Evolutionary conservation across 345 rosid species (phyloP).

Genomic region (Barbarea vulgaris): DNA sequence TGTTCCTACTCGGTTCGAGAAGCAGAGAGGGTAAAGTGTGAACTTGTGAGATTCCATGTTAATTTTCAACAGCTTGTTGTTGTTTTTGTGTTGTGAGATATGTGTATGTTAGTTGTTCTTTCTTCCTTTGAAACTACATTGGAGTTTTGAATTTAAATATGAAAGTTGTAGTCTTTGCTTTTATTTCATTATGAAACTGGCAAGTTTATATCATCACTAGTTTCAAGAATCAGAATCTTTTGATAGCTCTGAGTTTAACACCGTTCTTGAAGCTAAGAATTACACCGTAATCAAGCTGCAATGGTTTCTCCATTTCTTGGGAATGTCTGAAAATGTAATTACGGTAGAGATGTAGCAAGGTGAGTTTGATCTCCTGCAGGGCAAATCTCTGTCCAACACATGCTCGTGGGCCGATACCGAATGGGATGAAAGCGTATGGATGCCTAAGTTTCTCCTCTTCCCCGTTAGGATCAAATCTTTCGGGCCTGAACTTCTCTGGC

Average conservation of each 20-base stretch:
- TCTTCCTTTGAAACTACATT: constrained; percentile 22
- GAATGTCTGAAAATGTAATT: constrained; percentile 70
- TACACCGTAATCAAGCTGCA: constrained; percentile 74
- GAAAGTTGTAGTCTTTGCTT: constrained; percentile 1
- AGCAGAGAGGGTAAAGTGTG: constrained; percentile 31
- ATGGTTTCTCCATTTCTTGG: constrained; percentile 77
- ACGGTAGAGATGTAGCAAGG: constrained; percentile 68
- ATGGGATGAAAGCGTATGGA: constrained; percentile 82
- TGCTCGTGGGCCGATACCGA: constrained; percentile 91
- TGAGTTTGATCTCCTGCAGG: constrained; percentile 75
- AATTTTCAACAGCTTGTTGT: constrained; percentile 68
- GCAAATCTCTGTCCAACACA: constrained; percentile 88
- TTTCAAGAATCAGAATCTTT: constrained; percentile 55
- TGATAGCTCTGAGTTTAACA: constrained; percentile 65
- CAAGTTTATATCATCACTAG: neutral
- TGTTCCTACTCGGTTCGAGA: constrained; percentile 49
- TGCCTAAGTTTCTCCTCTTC: constrained; percentile 86
- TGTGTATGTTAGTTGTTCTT: constrained; percentile 36
- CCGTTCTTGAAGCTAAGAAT: constrained; percentile 85
- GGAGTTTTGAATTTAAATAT: constrained; percentile 39
- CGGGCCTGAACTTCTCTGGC: constrained; percentile 83
- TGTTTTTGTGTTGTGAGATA: constrained; percentile 39
- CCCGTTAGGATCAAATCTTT: constrained; percentile 74
- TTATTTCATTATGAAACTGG: neutral
- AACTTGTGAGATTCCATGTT: constrained; percentile 34